phyloP scores from a whole-genome alignment of 2,329 filamentous ascomycete genomes.

The Tolypocladium ovalisporum region DNA sequence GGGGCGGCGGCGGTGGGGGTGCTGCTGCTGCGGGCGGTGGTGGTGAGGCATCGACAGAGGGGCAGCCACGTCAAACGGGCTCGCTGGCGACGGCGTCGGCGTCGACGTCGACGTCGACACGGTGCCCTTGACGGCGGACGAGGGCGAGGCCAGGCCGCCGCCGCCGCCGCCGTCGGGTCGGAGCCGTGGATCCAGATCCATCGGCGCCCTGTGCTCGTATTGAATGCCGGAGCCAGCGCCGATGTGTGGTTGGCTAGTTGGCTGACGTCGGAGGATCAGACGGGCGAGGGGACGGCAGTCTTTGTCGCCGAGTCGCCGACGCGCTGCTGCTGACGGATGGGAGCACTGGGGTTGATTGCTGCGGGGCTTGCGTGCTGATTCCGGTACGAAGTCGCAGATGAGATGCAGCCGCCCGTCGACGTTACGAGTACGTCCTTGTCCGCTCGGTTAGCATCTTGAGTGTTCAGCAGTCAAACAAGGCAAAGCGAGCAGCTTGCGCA shows the following conservation, averaged over 20 bases:
- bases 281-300: constrained; percentile 12
- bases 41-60: background rate
- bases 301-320: constrained; percentile 20
- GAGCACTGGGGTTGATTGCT: too few species aligned
- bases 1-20: background rate
- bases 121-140: background rate
- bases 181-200: constrained; percentile 23
- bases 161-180: constrained; percentile 12
- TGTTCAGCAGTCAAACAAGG: too few species aligned
- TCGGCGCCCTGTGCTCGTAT: constrained; percentile 8
- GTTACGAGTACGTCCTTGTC: too few species aligned
- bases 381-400: background rate
- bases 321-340: background rate
- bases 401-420: background rate
- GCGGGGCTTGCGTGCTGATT: too few species aligned
- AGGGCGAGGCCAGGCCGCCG: constrained; percentile 10
- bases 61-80: background rate
- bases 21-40: too few species aligned
- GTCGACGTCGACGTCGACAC: too few species aligned
- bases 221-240: background rate
- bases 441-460: too few species aligned
- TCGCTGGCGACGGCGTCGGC: background rate
- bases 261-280: background rate
- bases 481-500: too few species aligned
- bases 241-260: background rate